Percentiles rank a stretch among this genome's conserved stretches.
Evolutionary conservation across 768 basidiomycete species (phyloP).

Genomic region (Phlegmacium glaucopus): DNA sequence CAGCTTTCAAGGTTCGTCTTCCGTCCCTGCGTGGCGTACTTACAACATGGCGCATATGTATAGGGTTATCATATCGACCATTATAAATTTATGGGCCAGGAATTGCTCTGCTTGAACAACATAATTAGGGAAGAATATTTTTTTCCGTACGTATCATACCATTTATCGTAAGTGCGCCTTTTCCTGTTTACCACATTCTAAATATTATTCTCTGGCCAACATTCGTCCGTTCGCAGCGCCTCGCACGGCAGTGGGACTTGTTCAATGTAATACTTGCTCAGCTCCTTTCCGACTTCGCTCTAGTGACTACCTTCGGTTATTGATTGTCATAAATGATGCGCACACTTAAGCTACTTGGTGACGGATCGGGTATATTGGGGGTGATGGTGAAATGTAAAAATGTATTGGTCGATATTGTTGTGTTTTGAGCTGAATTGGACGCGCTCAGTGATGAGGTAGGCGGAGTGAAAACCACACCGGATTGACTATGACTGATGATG

Average conservation of each 20-base stretch:
- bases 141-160: slow-evolving; percentile 70
- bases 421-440: no score
- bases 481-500: no score
- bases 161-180: slow-evolving; percentile 14
- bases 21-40: not conserved
- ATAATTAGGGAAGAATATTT: slow-evolving; percentile 97
- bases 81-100: slow-evolving; percentile 93
- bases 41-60: not conserved
- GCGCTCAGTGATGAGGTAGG: no score
- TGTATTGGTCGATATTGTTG: no score
- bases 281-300: slow-evolving; percentile 65
- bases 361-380: no score
- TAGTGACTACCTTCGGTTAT: slow-evolving; percentile 50
- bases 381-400: no score
- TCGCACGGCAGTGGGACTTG: slow-evolving; percentile 87
- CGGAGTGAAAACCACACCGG: no score
- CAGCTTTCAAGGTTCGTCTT: slow-evolving; percentile 81
- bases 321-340: no score
- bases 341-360: no score
- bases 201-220: slow-evolving; percentile 95
- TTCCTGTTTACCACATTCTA: slow-evolving; percentile 76
- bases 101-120: slow-evolving; percentile 86
- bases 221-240: slow-evolving; percentile 79
- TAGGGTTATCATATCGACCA: slow-evolving; percentile 94
- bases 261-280: slow-evolving; percentile 73